Conservation (phyloP, 352 stramenopile species). For the Globisporangium emineosum region DNA sequence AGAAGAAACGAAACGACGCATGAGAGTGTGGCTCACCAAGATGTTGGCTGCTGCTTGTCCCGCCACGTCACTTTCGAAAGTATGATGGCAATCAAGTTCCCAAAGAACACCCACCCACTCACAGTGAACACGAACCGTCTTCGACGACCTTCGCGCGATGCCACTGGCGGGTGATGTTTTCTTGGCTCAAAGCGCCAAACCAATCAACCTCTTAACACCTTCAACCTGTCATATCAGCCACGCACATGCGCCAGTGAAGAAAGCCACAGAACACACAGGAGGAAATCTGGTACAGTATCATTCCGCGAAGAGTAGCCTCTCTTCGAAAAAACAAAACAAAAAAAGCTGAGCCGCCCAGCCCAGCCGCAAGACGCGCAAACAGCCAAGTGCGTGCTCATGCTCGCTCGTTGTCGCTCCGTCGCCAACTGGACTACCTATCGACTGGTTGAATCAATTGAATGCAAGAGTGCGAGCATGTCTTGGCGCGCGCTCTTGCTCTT, state of each 20-base stretch:
- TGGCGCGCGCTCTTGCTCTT: too few relatives aligned
- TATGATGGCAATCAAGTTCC: neutral
- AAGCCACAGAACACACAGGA: neutral
- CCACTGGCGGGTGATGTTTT: neutral
- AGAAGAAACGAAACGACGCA: neutral
- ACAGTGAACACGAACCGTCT: too few relatives aligned
- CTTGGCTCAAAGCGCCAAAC: neutral
- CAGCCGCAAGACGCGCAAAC: neutral
- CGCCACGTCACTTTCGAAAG: neutral
- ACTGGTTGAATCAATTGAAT: neutral
- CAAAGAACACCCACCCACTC: too few relatives aligned
- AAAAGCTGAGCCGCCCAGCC: constrained; percentile 1
- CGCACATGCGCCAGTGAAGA: too few relatives aligned
- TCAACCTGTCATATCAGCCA: neutral
- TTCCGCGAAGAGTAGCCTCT: neutral
- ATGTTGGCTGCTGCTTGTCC: neutral
- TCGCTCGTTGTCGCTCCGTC: neutral
- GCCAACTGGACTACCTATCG: too few relatives aligned
- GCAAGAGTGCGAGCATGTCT: too few relatives aligned
- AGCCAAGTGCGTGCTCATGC: neutral
- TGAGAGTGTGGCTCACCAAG: neutral
- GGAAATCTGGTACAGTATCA: neutral
- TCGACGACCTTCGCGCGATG: too few relatives aligned
- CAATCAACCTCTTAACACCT: too few relatives aligned
- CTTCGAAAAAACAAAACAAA: too few relatives aligned